These are phyloP conservation scores for Solanum hybrid DNA, from an alignment of 305 asterid genomes.

Conservation along the genomic window DNA sequence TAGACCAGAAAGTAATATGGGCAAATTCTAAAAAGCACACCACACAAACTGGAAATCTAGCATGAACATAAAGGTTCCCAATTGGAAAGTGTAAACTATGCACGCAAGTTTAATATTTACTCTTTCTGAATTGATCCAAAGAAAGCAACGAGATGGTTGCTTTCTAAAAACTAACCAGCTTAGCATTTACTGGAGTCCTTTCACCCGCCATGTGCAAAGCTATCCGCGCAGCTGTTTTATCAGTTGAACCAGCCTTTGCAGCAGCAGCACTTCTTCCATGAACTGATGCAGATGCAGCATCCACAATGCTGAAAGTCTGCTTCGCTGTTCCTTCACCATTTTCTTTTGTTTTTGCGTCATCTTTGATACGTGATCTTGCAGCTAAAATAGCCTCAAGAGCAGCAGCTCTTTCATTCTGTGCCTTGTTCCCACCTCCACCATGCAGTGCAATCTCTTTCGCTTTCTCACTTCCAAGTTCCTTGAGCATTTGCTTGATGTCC, in stretches of 20 bases:
- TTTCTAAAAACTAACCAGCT: slow-evolving; percentile 54
- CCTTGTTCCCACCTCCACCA: slow-evolving; percentile 99
- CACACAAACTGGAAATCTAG: not conserved
- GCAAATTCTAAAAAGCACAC: not conserved
- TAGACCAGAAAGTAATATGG: not conserved
- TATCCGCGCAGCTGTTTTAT: slow-evolving; percentile 93
- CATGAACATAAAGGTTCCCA: not conserved
- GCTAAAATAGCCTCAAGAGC: slow-evolving; percentile 81
- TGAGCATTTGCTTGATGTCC: slow-evolving; percentile 82
- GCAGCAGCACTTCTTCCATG: slow-evolving; percentile 98
- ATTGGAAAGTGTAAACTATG: not conserved
- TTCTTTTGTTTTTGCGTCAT: slow-evolving; percentile 34
- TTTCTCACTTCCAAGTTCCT: slow-evolving; percentile 89
- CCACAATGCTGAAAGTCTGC: slow-evolving; percentile 83
- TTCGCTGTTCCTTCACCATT: slow-evolving; percentile 38
- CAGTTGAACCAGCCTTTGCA: slow-evolving; percentile 75
- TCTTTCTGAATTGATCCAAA: not conserved
- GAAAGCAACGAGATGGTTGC: not conserved
- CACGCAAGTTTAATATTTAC: not conserved
- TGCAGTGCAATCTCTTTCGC: slow-evolving; percentile 88
- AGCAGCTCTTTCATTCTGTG: slow-evolving; percentile 74
- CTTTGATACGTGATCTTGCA: slow-evolving; percentile 87
- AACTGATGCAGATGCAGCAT: slow-evolving; percentile 99
- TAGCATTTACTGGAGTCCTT: slow-evolving; percentile 84
- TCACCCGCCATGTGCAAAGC: slow-evolving; percentile 99